Conservation (phyloP, 495 filamentous ascomycete genomes). For the Neurospora tetrasperma region DNA sequence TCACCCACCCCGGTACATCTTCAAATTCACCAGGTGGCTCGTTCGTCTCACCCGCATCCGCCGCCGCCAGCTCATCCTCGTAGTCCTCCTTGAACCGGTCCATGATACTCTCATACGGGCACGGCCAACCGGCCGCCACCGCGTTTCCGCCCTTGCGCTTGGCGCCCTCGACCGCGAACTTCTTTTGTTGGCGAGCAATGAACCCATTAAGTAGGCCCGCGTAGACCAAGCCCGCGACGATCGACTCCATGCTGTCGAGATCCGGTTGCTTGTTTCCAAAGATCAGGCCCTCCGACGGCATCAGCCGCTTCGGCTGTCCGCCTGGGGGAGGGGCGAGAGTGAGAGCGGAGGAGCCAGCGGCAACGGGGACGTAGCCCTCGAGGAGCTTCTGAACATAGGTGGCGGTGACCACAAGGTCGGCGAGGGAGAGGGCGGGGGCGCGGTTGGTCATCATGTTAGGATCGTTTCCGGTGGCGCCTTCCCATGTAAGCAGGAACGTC, state of each 20-base stretch:
- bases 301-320: constrained; percentile 36
- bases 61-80: constrained; percentile 19
- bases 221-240: constrained; percentile 64
- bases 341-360: constrained; percentile 4
- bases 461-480: constrained; percentile 44
- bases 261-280: constrained; percentile 45
- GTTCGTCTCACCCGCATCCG: constrained; percentile 8
- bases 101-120: constrained; percentile 18
- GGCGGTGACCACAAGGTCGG: constrained; percentile 43
- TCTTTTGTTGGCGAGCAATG: constrained; percentile 60
- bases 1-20: constrained; percentile 30
- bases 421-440: constrained; percentile 46
- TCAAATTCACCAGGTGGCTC: constrained; percentile 23
- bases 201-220: constrained; percentile 84
- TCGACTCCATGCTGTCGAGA: constrained; percentile 63
- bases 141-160: constrained; percentile 45
- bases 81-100: constrained; percentile 22
- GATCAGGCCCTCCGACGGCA: constrained; percentile 35
- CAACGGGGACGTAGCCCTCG: constrained; percentile 37
- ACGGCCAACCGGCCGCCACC: constrained; percentile 36
- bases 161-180: constrained; percentile 75
- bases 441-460: constrained; percentile 14
- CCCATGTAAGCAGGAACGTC: constrained; percentile 49
- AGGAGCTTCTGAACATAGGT: constrained; percentile 40
- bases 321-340: constrained; percentile 35